Percentiles rank a stretch among this genome's conserved stretches.
Evolutionary conservation across 2,329 filamentous ascomycete species (phyloP).

Genomic region (Arthrobotrys conoides): DNA sequence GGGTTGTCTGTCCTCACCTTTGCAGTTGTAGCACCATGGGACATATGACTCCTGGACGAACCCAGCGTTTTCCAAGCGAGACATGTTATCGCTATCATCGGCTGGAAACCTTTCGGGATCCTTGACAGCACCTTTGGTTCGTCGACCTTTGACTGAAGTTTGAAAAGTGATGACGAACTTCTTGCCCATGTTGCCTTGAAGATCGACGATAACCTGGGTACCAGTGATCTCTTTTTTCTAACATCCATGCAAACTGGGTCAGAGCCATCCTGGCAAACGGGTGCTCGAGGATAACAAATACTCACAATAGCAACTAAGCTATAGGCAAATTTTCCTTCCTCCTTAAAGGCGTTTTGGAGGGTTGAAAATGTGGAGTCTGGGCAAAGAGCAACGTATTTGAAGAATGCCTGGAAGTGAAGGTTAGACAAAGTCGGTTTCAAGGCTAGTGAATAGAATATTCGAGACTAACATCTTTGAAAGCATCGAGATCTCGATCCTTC

Average conservation of each 20-base stretch:
- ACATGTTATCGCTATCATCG: constrained; percentile 73
- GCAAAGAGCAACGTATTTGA: constrained; percentile 74
- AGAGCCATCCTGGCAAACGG: not conserved
- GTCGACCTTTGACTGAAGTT: constrained; percentile 73
- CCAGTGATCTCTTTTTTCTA: constrained; percentile 72
- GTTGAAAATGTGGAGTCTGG: constrained; percentile 74
- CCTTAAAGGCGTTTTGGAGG: constrained; percentile 75
- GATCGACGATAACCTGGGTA: constrained; percentile 79
- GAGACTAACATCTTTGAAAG: constrained; percentile 73
- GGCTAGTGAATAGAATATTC: not conserved
- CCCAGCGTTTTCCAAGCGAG: constrained; percentile 77
- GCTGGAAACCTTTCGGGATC: constrained; percentile 75
- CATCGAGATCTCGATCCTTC: constrained; percentile 73
- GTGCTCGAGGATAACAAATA: not conserved
- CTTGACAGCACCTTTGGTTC: constrained; percentile 67
- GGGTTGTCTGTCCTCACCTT: constrained; percentile 63
- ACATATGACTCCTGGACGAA: constrained; percentile 74
- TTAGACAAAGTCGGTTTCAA: not conserved
- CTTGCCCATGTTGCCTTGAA: constrained; percentile 77
- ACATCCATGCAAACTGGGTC: not conserved
- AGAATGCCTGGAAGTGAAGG: constrained; percentile 64
- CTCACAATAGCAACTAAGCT: constrained; percentile 74
- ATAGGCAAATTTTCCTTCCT: constrained; percentile 70
- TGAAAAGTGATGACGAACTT: constrained; percentile 77
- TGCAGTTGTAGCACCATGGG: constrained; percentile 76